Conservation (phyloP, 306 rosid genomes). For the Vigna angularis region DNA sequence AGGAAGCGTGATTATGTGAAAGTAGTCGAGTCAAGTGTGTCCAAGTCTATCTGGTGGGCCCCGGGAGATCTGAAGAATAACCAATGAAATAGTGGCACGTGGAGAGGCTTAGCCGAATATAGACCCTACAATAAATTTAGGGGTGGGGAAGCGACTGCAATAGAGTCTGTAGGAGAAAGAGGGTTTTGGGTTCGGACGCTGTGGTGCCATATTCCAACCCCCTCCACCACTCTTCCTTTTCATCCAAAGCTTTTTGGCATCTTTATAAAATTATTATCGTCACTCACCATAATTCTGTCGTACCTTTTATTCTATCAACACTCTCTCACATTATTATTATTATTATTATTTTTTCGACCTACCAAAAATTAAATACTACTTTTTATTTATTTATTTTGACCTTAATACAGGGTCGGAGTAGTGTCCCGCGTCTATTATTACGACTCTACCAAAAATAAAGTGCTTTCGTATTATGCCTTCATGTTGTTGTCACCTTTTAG, state of each 20-base stretch:
- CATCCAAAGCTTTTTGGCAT: not conserved
- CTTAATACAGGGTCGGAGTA: no score
- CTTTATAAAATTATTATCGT: not conserved
- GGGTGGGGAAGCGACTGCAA: not conserved
- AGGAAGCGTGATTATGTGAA: conserved; percentile 37
- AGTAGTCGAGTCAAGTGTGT: not conserved
- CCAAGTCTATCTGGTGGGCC: conserved; percentile 61
- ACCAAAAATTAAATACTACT: no score
- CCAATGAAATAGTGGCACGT: conserved; percentile 49
- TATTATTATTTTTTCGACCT: no score
- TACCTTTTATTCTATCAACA: not conserved
- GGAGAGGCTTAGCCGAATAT: conserved; percentile 64
- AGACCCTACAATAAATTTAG: not conserved
- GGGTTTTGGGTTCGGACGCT: not conserved
- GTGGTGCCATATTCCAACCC: not conserved
- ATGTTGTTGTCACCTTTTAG: not conserved
- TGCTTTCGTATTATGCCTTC: not conserved
- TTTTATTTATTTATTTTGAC: no score
- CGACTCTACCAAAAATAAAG: no score
- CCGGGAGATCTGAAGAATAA: conserved; percentile 37
- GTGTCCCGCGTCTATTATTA: no score
- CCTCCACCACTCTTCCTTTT: not conserved
- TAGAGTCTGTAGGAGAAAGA: no score
- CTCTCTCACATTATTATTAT: no score
- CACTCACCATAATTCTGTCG: not conserved